phyloP scores from a whole-genome alignment of 2,329 filamentous ascomycete species.

The Fusarium graminum region DNA sequence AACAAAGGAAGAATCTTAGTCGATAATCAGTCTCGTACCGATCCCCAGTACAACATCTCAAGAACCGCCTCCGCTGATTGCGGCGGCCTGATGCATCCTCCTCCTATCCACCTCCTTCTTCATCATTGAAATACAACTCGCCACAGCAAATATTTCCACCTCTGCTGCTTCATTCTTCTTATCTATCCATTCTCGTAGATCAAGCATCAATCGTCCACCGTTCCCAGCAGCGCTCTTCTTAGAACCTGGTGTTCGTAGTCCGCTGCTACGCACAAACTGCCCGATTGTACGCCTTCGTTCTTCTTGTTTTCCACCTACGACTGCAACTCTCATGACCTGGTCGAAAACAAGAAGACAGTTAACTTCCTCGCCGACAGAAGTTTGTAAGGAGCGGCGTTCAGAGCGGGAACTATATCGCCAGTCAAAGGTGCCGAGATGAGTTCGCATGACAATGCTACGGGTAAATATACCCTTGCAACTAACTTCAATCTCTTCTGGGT shows the following conservation, averaged over 20 bases:
- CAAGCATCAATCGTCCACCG: constrained; percentile 62
- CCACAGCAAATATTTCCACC: constrained; percentile 65
- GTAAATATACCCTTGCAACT: constrained; percentile 58
- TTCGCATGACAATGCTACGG: constrained; percentile 61
- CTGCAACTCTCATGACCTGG: constrained; percentile 54
- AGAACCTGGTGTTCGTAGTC: constrained; percentile 57
- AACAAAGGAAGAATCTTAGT: not conserved
- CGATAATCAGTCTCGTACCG: constrained; percentile 9
- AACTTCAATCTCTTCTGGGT: constrained; percentile 47
- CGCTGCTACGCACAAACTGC: constrained; percentile 58
- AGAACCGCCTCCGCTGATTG: constrained; percentile 50
- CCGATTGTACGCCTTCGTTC: constrained; percentile 55
- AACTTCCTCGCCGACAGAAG: constrained; percentile 46
- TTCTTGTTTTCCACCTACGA: constrained; percentile 47
- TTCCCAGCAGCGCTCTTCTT: constrained; percentile 60
- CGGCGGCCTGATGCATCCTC: constrained; percentile 63
- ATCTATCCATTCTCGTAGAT: constrained; percentile 55
- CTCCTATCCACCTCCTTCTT: constrained; percentile 75
- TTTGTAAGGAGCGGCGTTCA: constrained; percentile 58
- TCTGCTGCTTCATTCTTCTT: constrained; percentile 54
- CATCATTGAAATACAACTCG: constrained; percentile 71
- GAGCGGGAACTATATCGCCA: constrained; percentile 67
- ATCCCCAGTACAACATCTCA: not conserved
- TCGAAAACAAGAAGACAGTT: constrained; percentile 66
- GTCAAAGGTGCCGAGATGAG: constrained; percentile 64